phyloP scores from a whole-genome alignment of 2,329 filamentous ascomycete genomes.

The Fusarium sp. region DNA sequence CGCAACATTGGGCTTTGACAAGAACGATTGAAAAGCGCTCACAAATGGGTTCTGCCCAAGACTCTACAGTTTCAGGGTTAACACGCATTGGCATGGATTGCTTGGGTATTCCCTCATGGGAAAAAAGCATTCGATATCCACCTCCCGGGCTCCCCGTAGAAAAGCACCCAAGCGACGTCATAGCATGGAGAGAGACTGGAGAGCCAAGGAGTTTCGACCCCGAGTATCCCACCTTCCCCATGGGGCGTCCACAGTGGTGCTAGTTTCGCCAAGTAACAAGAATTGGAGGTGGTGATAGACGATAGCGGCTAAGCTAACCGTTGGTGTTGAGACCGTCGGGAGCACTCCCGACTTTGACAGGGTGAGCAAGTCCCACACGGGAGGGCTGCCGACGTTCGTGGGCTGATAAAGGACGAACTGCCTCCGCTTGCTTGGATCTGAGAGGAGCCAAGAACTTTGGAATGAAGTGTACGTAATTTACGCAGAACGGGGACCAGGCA shows the following conservation, averaged over 20 bases:
- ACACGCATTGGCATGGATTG: background rate
- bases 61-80: conserved; percentile 1
- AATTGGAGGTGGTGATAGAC: background rate
- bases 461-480: background rate
- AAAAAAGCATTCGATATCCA: conserved; percentile 5
- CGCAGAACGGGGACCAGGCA: background rate
- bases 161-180: background rate
- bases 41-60: background rate
- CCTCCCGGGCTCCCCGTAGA: conserved; percentile 5
- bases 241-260: conserved; percentile 3
- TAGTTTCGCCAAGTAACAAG: background rate
- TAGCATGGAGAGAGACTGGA: background rate
- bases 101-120: background rate
- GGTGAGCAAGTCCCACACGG: background rate
- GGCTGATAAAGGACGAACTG: conserved; percentile 1
- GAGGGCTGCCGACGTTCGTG: background rate
- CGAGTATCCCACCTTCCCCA: conserved; percentile 3
- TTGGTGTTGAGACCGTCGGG: background rate
- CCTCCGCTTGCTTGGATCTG: background rate
- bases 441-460: conserved; percentile 1
- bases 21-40: background rate
- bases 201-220: background rate
- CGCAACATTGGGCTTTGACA: background rate
- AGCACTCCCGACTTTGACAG: background rate
- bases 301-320: conserved; percentile 1